phyloP scores from a whole-genome alignment of 768 basidiomycete genomes.

The Lactarius hengduanensis region DNA sequence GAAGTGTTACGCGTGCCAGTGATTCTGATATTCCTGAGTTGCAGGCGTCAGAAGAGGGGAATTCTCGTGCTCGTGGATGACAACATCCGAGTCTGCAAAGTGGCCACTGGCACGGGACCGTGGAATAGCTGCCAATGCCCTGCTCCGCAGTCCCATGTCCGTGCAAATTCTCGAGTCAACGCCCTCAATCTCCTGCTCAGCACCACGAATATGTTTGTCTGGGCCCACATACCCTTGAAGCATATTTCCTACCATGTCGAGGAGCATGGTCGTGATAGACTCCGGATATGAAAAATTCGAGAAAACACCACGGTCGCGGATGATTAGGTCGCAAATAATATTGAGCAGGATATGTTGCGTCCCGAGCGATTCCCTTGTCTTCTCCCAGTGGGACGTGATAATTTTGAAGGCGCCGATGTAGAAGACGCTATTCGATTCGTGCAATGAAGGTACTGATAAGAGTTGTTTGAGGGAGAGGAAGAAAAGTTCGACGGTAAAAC shows the following conservation, averaged over 20 bases:
- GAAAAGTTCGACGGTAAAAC: slow-evolving; percentile 7
- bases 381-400: background rate
- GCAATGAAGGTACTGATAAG: background rate
- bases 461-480: slow-evolving; percentile 1
- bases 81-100: no score
- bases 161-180: no score
- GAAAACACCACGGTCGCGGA: background rate
- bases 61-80: no score
- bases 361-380: background rate
- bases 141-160: no score
- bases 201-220: background rate
- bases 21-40: no score
- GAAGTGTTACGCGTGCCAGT: no score
- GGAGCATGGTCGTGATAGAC: no score
- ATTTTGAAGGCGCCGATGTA: background rate
- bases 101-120: no score
- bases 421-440: background rate
- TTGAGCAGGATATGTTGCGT: slow-evolving; percentile 5
- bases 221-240: background rate
- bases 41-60: no score
- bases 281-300: background rate
- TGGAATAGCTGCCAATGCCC: no score
- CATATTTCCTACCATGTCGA: background rate
- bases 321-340: background rate
- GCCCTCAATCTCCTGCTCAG: background rate